Conservation (phyloP, 2,329 filamentous ascomycete genomes). For the Fusarium penzigii region DNA sequence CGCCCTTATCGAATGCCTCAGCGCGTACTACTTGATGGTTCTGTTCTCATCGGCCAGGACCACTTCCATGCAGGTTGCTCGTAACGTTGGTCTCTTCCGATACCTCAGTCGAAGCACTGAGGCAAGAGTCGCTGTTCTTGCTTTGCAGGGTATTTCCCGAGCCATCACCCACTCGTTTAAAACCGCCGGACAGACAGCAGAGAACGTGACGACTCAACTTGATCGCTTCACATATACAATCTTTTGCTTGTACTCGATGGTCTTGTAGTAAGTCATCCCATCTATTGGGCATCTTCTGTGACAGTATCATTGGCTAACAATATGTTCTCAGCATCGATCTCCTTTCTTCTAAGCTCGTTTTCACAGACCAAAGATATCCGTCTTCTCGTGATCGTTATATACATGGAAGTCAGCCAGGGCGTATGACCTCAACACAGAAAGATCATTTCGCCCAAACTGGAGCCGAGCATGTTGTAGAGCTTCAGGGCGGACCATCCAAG, state of each 20-base stretch:
- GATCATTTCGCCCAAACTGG: conserved; percentile 8
- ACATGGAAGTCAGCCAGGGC: conserved; percentile 1
- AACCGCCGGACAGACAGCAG: conserved; percentile 36
- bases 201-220: conserved; percentile 37
- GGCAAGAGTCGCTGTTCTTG: conserved; percentile 37
- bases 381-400: conserved; percentile 5
- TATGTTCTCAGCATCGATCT: conserved; percentile 30
- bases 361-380: conserved; percentile 11
- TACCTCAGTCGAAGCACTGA: conserved; percentile 41
- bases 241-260: conserved; percentile 41
- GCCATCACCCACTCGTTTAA: conserved; percentile 43
- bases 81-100: conserved; percentile 37
- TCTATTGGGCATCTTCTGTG: too few species aligned
- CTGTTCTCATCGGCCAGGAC: conserved; percentile 34
- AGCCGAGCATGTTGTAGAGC: conserved; percentile 11
- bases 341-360: conserved; percentile 34
- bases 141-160: conserved; percentile 37
- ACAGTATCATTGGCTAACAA: neutral
- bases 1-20: conserved; percentile 39
- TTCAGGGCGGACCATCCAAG: conserved; percentile 8
- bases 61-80: conserved; percentile 21
- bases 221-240: conserved; percentile 43
- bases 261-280: conserved; percentile 36
- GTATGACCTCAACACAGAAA: conserved; percentile 14
- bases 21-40: conserved; percentile 39